Percentiles rank a stretch among this genome's conserved stretches.
Evolutionary conservation across 768 basidiomycete genomes (phyloP).

Genomic region (Symmetrospora coprosmae): DNA sequence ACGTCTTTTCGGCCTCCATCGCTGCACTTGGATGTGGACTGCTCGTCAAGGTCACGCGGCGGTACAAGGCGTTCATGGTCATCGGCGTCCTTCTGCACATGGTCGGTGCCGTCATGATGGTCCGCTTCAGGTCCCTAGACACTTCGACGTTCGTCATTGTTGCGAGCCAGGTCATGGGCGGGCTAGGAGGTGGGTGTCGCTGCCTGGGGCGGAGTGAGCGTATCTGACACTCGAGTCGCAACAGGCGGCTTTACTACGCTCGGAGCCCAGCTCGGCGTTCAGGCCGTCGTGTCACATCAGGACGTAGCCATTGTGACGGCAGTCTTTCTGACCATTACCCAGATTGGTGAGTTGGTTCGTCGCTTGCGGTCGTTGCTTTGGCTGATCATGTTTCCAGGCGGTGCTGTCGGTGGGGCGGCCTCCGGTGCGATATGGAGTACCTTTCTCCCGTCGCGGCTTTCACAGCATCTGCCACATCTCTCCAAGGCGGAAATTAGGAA

Average conservation of each 20-base stretch:
- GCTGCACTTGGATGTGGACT: slow-evolving; percentile 26
- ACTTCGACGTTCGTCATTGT: slow-evolving; percentile 30
- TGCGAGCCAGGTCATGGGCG: slow-evolving; percentile 27
- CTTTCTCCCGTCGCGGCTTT: slow-evolving; percentile 24
- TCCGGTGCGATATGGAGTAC: slow-evolving; percentile 33
- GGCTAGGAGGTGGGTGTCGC: slow-evolving; percentile 26
- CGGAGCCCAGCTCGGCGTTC: slow-evolving; percentile 29
- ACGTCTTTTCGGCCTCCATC: slow-evolving; percentile 31
- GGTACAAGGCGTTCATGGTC: slow-evolving; percentile 31
- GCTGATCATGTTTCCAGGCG: slow-evolving; percentile 1
- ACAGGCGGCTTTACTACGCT: slow-evolving; percentile 29
- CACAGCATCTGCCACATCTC: slow-evolving; percentile 17
- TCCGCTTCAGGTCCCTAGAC: slow-evolving; percentile 28
- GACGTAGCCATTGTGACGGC: slow-evolving; percentile 33
- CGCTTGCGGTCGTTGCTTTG: not conserved
- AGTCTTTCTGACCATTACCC: slow-evolving; percentile 31
- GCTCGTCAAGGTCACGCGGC: slow-evolving; percentile 26
- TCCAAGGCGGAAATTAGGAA: slow-evolving; percentile 18
- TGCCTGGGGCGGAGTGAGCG: not conserved
- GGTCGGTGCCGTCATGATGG: slow-evolving; percentile 32
- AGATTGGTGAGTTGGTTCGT: slow-evolving; percentile 17
- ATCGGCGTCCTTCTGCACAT: slow-evolving; percentile 30
- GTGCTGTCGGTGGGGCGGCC: slow-evolving; percentile 30
- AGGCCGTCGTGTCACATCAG: slow-evolving; percentile 29
- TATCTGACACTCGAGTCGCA: not conserved